Conservation (phyloP, 2,329 filamentous ascomycete species). For the Pseudogymnoascus sp. region DNA sequence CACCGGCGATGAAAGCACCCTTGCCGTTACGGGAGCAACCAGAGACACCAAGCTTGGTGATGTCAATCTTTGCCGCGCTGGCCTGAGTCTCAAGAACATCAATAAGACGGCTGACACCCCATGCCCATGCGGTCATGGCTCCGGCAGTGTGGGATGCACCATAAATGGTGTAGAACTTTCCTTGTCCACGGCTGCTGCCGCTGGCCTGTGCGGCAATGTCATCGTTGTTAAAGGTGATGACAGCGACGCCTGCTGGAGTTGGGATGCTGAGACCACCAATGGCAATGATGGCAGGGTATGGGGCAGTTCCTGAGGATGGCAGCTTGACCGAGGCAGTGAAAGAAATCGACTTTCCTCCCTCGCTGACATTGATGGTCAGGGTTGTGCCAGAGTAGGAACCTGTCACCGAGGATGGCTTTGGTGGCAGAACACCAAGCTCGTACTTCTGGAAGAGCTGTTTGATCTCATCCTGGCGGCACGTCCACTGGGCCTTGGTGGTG, state of each 20-base stretch:
- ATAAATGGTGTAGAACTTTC: slow-evolving; percentile 53
- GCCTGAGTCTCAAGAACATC: slow-evolving; percentile 46
- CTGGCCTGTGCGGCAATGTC: slow-evolving; percentile 45
- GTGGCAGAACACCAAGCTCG: slow-evolving; percentile 43
- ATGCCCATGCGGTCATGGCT: slow-evolving; percentile 55
- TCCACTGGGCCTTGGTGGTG: slow-evolving; percentile 39
- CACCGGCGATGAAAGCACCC: slow-evolving; percentile 54
- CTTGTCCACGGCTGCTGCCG: slow-evolving; percentile 43
- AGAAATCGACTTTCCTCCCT: slow-evolving; percentile 37
- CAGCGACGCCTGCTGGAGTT: slow-evolving; percentile 46
- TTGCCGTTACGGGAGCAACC: slow-evolving; percentile 60
- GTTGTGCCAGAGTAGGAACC: slow-evolving; percentile 37
- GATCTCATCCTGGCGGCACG: slow-evolving; percentile 43
- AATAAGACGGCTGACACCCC: slow-evolving; percentile 53
- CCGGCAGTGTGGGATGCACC: slow-evolving; percentile 47
- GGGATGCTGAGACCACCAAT: slow-evolving; percentile 49
- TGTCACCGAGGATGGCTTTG: slow-evolving; percentile 39
- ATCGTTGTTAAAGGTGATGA: slow-evolving; percentile 53
- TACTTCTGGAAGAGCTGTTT: slow-evolving; percentile 42
- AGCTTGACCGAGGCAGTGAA: slow-evolving; percentile 38
- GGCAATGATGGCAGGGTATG: slow-evolving; percentile 50
- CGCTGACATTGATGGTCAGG: slow-evolving; percentile 38
- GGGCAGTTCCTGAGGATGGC: slow-evolving; percentile 35
- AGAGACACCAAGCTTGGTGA: slow-evolving; percentile 46
- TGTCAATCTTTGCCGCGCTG: slow-evolving; percentile 40